A percentile compares a stretch with the other conserved stretches of the same genome.
phyloP scores from a whole-genome alignment of 129 eudicot genomes.

The Pulicaria dysenterica region DNA sequence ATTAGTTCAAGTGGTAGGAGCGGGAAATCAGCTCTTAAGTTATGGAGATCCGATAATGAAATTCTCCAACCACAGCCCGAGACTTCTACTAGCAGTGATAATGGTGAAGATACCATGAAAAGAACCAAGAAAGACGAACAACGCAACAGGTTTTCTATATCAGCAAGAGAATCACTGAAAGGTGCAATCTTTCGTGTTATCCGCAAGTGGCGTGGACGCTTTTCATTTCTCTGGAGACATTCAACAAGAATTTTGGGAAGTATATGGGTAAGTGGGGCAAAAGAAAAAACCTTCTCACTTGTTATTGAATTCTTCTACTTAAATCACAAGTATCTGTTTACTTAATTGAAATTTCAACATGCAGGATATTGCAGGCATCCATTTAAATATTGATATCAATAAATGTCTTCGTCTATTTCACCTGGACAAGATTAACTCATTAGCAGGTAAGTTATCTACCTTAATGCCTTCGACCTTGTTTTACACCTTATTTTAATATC shows the following conservation, averaged over 20 bases:
- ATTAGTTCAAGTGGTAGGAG: conserved; percentile 51
- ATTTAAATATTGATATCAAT: conserved; percentile 80
- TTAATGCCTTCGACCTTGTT: conserved; percentile 6
- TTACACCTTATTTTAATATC: conserved; percentile 9
- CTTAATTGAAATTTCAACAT: conserved; percentile 35
- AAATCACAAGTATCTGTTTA: conserved; percentile 10
- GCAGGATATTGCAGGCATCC: conserved; percentile 95
- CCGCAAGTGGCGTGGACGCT: conserved; percentile 81
- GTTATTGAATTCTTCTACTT: conserved; percentile 7
- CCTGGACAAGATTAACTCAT: conserved; percentile 73
- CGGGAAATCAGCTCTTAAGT: conserved; percentile 45
- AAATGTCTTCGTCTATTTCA: conserved; percentile 75
- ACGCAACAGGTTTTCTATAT: conserved; percentile 48
- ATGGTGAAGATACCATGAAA: conserved; percentile 46
- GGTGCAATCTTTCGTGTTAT: conserved; percentile 56
- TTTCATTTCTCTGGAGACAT: conserved; percentile 75
- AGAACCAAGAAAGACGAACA: conserved; percentile 59
- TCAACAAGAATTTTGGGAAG: conserved; percentile 60
- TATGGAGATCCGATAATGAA: conserved; percentile 59
- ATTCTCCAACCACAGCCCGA: conserved; percentile 59
- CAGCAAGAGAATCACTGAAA: conserved; percentile 71
- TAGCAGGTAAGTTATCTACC: conserved; percentile 59
- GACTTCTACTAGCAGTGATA: conserved; percentile 39
- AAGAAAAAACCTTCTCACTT: not conserved
- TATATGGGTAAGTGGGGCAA: conserved; percentile 71